Evolutionary conservation across 768 basidiomycete genomes (phyloP), one percentile per base, ranked within the genome.

Genomic region (Galerina marginata): DNA sequence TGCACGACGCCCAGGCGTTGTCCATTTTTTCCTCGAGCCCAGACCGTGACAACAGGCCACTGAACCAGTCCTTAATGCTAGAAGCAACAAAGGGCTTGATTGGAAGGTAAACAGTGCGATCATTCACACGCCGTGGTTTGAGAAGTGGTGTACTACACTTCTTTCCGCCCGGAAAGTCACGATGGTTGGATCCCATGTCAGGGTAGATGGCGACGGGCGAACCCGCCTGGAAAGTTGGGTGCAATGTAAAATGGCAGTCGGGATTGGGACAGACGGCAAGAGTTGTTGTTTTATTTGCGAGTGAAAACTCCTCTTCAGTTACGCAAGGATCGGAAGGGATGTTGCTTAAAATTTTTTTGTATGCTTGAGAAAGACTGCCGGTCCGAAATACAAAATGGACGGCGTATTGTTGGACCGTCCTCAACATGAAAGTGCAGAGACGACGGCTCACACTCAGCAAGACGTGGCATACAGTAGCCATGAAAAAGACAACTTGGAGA

Each of bases 11-110:
- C 39, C 61, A 54, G 43, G 60, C 56, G 1, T 38, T 45, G 26
- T 77, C 72, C 59, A 79, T 66, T 5, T 57, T 55, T 3, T 63
- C 60, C 53, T 75, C 73, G 9, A 72, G 65, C 0, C 69, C 75
- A 0, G 63, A 65, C 2, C 58, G 56, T 16, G 62, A 69, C 9
- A 72, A 53, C 20, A 79, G 37, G 1, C 65, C 16, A 1, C 57
- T 69, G 4, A 75, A 20, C 63, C 73, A 79, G 10, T 70, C 69
- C 39, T 66, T 61, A n/a, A 68, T 57, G 33, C 39, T 53, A 53
- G 64, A 68, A 4, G 40, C 36, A 1, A 70, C 53, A 39, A 60
- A 70, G 3, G 57, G 54, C 52, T 68, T 70, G 47, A 70, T 63
- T 3, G 68, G 65, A 6, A 61, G 36, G 5, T 57, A 36, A 9